Evolutionary conservation across 2,329 filamentous ascomycete species (phyloP), one percentile per base, ranked within the genome.

Genomic region (Volutella citrinella): DNA sequence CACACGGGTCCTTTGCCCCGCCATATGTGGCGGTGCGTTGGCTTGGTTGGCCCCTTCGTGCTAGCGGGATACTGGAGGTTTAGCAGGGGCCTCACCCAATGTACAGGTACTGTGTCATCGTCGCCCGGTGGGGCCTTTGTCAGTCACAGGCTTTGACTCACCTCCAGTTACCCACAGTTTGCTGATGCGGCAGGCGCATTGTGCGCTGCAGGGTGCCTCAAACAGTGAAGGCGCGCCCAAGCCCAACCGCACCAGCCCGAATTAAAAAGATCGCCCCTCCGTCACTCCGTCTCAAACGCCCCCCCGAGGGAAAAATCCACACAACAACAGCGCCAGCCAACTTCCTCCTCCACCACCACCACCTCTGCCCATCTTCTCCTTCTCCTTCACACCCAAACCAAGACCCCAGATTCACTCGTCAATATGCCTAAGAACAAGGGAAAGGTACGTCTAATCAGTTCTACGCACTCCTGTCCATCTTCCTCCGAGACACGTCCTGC

Each of bases 371-470:
- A 10, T 23, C 21, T 9, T 13, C 21, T 17, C 17, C 31, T 7
- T 12, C 23, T 38, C 45, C 34, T 27, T 38, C 29, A 30, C 28
- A 26, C 21, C 21, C 28, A 22, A 19, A 26, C 34, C 27, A 23
- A 27, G 38, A 23, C 19, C 15, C 30, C 34, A 36, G 36, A 38
- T 22, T 34, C 28, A 36, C 25, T 32, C 27, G 45, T 40, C 60
- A 82, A 69, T 45, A 96, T 96, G 90, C 90, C 90, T 61, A 96
- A 96, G 87, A 96, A 96, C 69, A 96, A 96, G 83, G 90, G 90
- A 90, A 96, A 95, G 74, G 89, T 95, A 75, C 63, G 77, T 12
- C 9, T 12, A 22, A 27, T 26, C n/a, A n/a, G n/a, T n/a, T n/a
- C n/a, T n/a, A n/a, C n/a, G n/a, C n/a, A n/a, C 13, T 11, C 36